phyloP scores from a whole-genome alignment of 177 flowering plant genomes.

The Vitis hybrid region DNA sequence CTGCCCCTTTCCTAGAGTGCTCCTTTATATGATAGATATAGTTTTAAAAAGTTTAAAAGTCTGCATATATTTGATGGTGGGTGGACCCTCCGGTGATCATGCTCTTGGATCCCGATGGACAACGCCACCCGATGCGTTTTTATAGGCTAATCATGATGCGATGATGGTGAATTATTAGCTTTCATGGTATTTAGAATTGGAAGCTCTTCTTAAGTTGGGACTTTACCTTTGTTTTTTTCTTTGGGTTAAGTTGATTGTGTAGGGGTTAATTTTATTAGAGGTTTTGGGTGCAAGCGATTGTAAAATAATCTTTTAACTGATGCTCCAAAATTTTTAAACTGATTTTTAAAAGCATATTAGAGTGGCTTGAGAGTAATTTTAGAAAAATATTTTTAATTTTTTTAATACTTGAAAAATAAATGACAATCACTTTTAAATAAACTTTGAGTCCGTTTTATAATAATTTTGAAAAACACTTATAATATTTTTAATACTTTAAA shows the following conservation, averaged over 20 bases:
- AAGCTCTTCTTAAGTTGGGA: neutral
- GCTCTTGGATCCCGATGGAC: neutral
- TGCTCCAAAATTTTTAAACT: too few species aligned
- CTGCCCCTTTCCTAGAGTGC: neutral
- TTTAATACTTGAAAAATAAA: too few species aligned
- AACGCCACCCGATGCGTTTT: neutral
- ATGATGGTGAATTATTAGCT: neutral
- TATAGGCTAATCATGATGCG: constrained; percentile 1
- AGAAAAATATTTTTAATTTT: too few species aligned
- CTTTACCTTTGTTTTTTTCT: neutral
- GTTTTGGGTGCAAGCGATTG: too few species aligned
- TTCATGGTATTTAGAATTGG: neutral
- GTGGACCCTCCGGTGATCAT: neutral
- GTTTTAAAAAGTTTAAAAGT: neutral
- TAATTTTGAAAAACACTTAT: accelerated
- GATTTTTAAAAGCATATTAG: too few species aligned
- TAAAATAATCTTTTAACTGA: too few species aligned
- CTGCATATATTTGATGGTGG: neutral
- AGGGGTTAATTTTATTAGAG: too few species aligned
- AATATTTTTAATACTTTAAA: too few species aligned
- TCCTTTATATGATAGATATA: neutral
- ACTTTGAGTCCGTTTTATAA: accelerated
- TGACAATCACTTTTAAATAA: too few species aligned
- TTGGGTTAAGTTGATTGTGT: neutral
- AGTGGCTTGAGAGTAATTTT: too few species aligned